A percentile compares a stretch with the other conserved stretches of the same genome.
Conservation (phyloP, 345 rosid species). For the Boechera retrofracta region DNA sequence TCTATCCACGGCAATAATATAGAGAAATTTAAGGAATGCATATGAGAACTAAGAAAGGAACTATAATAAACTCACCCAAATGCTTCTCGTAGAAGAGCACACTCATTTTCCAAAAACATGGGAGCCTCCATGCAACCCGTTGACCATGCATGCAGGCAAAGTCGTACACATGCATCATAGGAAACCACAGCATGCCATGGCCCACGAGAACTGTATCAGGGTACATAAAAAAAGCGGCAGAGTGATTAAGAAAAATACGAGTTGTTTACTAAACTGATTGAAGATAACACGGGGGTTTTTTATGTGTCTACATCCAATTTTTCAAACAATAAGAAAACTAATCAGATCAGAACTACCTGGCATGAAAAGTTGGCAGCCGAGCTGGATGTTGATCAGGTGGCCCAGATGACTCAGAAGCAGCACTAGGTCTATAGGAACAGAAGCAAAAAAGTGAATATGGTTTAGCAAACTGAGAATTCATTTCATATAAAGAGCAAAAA, state of each 20-base stretch:
- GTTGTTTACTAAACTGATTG: slow-evolving; percentile 11
- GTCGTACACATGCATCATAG: slow-evolving; percentile 95
- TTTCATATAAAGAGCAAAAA: background rate
- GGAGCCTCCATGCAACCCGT: slow-evolving; percentile 99
- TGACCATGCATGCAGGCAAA: slow-evolving; percentile 99
- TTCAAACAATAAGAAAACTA: slow-evolving; percentile 23
- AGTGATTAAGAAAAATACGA: slow-evolving; percentile 20
- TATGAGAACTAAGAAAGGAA: background rate
- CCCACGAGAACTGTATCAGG: slow-evolving; percentile 73
- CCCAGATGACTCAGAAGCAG: slow-evolving; percentile 57
- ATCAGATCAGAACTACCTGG: slow-evolving; percentile 57
- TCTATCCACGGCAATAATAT: background rate
- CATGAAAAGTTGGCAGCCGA: slow-evolving; percentile 91
- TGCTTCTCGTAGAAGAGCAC: slow-evolving; percentile 81
- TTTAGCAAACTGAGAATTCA: slow-evolving; percentile 7
- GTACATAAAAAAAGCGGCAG: slow-evolving; percentile 21
- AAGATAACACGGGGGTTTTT: slow-evolving; percentile 1
- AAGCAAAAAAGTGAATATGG: slow-evolving; percentile 20
- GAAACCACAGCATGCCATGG: slow-evolving; percentile 98
- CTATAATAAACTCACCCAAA: slow-evolving; percentile 66
- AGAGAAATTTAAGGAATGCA: background rate
- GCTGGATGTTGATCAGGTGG: slow-evolving; percentile 67
- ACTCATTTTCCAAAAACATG: slow-evolving; percentile 89
- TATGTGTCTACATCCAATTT: background rate
- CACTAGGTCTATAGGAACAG: slow-evolving; percentile 53